Evolutionary conservation across 768 basidiomycete species (phyloP).

Genomic region (Lactarius vividus): DNA sequence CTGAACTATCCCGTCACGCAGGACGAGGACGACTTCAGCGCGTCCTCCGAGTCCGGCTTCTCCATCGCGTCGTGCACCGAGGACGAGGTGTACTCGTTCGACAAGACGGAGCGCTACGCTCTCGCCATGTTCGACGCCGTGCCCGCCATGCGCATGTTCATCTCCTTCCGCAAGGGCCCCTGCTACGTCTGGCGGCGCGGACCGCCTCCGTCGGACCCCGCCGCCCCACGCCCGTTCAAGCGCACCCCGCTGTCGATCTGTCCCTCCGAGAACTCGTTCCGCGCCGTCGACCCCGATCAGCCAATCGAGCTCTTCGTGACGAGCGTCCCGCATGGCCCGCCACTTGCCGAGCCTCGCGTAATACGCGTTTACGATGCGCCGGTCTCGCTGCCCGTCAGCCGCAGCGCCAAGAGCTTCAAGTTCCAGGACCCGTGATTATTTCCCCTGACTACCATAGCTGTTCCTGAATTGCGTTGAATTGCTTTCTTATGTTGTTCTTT

Average conservation of each 20-base stretch:
- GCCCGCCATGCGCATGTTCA: constrained; percentile 21
- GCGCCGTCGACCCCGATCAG: constrained; percentile 14
- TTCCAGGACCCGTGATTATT: constrained; percentile 8
- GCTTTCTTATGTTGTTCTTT: not conserved
- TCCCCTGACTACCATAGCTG: too few relatives aligned
- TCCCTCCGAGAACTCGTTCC: constrained; percentile 15
- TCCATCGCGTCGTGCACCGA: constrained; percentile 21
- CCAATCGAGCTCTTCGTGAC: constrained; percentile 13
- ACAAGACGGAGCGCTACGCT: constrained; percentile 24
- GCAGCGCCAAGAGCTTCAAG: constrained; percentile 2
- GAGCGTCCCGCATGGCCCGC: constrained; percentile 14
- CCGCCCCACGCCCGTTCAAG: constrained; percentile 3
- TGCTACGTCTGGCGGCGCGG: constrained; percentile 18
- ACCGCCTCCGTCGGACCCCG: not conserved
- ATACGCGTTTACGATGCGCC: constrained; percentile 4
- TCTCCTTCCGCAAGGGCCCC: constrained; percentile 21
- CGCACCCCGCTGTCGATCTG: constrained; percentile 12
- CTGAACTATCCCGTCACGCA: constrained; percentile 4
- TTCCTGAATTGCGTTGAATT: not conserved
- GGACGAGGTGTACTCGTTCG: constrained; percentile 15
- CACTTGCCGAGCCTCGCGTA: constrained; percentile 18
- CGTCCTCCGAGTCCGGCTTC: constrained; percentile 19
- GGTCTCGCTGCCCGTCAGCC: not conserved
- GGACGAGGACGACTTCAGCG: constrained; percentile 11
- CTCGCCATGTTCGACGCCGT: constrained; percentile 21